phyloP scores from a whole-genome alignment of 2,329 filamentous ascomycete species.

The Aschersonia sp. region DNA sequence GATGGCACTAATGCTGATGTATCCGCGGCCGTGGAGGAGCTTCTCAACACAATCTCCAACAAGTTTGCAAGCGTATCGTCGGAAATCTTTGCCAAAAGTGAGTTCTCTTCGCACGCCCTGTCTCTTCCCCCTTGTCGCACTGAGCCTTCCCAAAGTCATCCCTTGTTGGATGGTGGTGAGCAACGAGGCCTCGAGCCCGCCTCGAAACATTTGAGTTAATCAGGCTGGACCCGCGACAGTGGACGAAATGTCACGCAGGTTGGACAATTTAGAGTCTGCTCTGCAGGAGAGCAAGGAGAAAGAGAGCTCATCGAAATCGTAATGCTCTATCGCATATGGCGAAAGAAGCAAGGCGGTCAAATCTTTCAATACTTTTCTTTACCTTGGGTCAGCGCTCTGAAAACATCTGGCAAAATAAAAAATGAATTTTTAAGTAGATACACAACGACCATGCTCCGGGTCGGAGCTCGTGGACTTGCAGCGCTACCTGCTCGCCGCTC shows the following conservation, averaged over 20 bases:
- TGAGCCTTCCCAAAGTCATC: not conserved
- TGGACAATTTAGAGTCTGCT: constrained; percentile 70
- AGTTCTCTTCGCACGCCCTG: constrained; percentile 15
- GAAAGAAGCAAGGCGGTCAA: not conserved
- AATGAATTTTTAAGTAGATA: too few species aligned
- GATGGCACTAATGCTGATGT: constrained; percentile 48
- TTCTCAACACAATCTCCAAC: constrained; percentile 68
- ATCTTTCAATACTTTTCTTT: not conserved
- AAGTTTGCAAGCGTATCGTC: constrained; percentile 77
- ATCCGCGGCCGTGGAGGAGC: constrained; percentile 67
- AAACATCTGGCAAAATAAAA: not conserved
- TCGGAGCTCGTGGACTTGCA: too few species aligned
- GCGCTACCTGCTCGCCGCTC: too few species aligned
- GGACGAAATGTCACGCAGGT: constrained; percentile 81
- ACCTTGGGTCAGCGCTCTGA: too few species aligned
- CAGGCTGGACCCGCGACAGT: constrained; percentile 34
- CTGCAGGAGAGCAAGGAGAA: constrained; percentile 43
- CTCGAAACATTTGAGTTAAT: not conserved
- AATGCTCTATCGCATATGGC: constrained; percentile 1
- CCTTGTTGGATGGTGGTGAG: too few species aligned
- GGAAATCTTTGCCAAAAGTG: constrained; percentile 82
- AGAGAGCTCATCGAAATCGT: constrained; percentile 22
- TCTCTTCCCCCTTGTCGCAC: not conserved
- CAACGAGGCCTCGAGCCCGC: too few species aligned
- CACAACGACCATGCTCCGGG: too few species aligned